Conservation (phyloP, 176 grass and related monocot genomes). For the Pontederia crassipes region DNA sequence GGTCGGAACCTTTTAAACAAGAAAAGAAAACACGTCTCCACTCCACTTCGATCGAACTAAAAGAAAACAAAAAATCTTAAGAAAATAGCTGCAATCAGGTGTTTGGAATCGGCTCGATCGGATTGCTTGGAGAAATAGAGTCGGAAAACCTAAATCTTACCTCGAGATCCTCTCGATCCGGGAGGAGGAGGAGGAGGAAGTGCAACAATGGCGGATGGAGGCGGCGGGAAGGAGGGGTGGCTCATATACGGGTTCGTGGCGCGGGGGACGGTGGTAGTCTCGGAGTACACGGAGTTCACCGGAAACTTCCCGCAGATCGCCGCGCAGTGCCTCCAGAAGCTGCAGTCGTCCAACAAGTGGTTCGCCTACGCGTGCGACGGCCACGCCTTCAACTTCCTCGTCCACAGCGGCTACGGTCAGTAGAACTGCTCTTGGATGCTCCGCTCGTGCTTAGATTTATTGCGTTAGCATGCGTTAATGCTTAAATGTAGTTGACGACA, state of each 20-base stretch:
- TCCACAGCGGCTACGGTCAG: slow-evolving; percentile 67
- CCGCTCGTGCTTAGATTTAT: not conserved
- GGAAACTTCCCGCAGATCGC: slow-evolving; percentile 89
- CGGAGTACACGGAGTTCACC: slow-evolving; percentile 93
- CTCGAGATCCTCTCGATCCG: not conserved
- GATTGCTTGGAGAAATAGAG: too few relatives aligned
- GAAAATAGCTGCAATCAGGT: too few relatives aligned
- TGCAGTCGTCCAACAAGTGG: slow-evolving; percentile 50
- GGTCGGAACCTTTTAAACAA: too few relatives aligned
- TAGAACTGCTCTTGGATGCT: not conserved
- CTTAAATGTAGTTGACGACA: too few relatives aligned
- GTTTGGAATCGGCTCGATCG: too few relatives aligned
- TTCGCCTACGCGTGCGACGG: slow-evolving; percentile 76
- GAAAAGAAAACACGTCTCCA: too few relatives aligned
- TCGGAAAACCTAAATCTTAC: too few relatives aligned
- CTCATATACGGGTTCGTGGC: slow-evolving; percentile 93
- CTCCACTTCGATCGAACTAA: too few relatives aligned
- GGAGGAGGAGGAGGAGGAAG: slow-evolving; percentile 3
- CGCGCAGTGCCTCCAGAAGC: slow-evolving; percentile 65
- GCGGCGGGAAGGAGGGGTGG: slow-evolving; percentile 29
- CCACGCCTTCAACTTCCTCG: slow-evolving; percentile 86
- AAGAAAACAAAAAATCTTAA: too few relatives aligned
- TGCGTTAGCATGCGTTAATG: not conserved
- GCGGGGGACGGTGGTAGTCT: slow-evolving; percentile 71
- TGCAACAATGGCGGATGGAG: slow-evolving; percentile 12